Conservation (phyloP, 257 asterid genomes). For the Dorcoceras hygrometricum region DNA sequence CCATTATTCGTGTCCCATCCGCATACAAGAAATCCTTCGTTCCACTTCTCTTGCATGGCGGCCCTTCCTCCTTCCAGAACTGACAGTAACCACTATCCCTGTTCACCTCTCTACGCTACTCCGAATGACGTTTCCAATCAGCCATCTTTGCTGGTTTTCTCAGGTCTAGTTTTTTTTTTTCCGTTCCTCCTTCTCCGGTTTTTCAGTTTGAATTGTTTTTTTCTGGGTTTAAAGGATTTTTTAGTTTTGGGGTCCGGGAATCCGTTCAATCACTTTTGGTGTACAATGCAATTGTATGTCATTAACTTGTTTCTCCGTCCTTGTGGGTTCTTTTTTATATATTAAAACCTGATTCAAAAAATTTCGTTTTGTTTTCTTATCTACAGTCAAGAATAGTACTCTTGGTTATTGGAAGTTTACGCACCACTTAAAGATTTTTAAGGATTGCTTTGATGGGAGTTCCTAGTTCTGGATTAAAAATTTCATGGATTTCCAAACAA, state of each 20-base stretch:
- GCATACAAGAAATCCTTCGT: conserved; percentile 21
- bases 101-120: conserved; percentile 27
- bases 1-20: conserved; percentile 28
- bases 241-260: conserved; percentile 15
- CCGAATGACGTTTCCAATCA: conserved; percentile 32
- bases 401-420: background rate
- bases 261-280: background rate
- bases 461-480: no score
- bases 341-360: background rate
- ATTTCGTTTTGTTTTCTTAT: background rate
- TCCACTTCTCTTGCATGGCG: conserved; percentile 40
- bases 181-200: background rate
- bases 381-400: background rate
- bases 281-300: background rate
- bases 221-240: conserved; percentile 7
- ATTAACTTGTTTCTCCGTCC: background rate
- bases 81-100: conserved; percentile 24
- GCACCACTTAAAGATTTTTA: background rate
- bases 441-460: no score
- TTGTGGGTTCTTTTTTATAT: conserved; percentile 12
- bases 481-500: no score
- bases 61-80: conserved; percentile 23
- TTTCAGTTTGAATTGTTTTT: background rate
- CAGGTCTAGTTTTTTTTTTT: conserved; percentile 42
- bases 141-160: conserved; percentile 81